Evolutionary conservation across 2,329 filamentous ascomycete species (phyloP), one percentile per base, ranked within the genome.

Genomic region (Colletotrichum spinosum): DNA sequence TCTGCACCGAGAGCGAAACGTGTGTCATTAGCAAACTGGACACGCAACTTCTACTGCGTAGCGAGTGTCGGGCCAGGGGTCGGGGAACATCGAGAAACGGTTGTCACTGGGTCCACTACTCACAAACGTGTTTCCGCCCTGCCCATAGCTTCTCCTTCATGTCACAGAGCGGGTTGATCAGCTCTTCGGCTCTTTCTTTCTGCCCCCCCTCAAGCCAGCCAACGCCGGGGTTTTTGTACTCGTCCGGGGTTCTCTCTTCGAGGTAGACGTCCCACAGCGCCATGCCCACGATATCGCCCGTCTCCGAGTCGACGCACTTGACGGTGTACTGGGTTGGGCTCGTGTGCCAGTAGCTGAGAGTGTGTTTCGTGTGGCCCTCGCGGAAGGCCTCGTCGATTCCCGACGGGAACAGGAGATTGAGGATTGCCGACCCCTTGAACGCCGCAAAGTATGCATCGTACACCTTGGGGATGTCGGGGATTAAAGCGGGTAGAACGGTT

Each of bases 361-460:
- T 82, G 35, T 77, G 79, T 8, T 73, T 72, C 42, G 80, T 74
- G 66, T 84, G 82, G 6, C 72, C 75, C 56, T 79, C 75, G 44
- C 81, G 78, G 70, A 82, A 82, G 38, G 76, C 74, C 3, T 76
- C 73, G 41, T 75, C 72, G 55, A 73, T 68, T 38, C 75, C 73
- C 13, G 60, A 68, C 0, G 81, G 78, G 63, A 82, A 83, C n/a
- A 83, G 71, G n/a, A 82, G 75, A 34, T 78, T 73, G 49, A 81
- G 74, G 64, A 83, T 79, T 25, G 79, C 65, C 8, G 72, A 72
- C 61, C 77, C 75, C 55, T 77, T 73, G 73, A 84, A 84, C 38
- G 81, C 78, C n/a, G 41, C 63, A 45, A 84, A 84, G 74, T 84
- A 84, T 55, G 78, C 74, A 65, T 83, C 77, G 75, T 84, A 84